Conservation (phyloP, 192 early-diverging fungal species). For the Backusella morwellensis region DNA sequence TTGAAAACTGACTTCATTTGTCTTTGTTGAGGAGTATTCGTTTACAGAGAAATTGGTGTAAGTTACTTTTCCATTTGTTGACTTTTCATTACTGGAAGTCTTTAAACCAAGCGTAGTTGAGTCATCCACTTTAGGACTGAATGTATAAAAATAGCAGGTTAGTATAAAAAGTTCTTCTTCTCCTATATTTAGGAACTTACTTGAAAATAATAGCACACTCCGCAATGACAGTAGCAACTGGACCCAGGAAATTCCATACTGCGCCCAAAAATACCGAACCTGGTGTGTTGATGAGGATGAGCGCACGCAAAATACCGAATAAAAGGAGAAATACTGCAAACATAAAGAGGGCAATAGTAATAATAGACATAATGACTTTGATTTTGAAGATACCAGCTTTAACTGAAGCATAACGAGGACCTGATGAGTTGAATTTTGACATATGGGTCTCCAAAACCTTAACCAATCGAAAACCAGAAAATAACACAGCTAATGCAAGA, state of each 20-base stretch:
- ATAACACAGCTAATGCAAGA: constrained; percentile 14
- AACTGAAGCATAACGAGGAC: constrained; percentile 21
- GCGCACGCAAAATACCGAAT: constrained; percentile 22
- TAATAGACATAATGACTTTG: constrained; percentile 16
- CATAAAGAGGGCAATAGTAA: constrained; percentile 9
- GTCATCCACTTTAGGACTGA: constrained; percentile 11
- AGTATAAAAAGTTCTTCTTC: background rate
- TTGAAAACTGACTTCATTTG: constrained; percentile 4
- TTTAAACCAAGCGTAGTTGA: constrained; percentile 4
- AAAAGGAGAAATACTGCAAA: constrained; percentile 30
- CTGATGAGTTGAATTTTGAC: constrained; percentile 5
- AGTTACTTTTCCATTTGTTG: background rate
- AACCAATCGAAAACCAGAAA: constrained; percentile 21
- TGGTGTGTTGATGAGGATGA: constrained; percentile 8
- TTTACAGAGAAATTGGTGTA: background rate
- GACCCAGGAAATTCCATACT: constrained; percentile 26
- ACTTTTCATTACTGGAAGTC: constrained; percentile 9
- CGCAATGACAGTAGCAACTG: constrained; percentile 11
- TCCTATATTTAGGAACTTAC: constrained; percentile 1
- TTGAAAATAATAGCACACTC: constrained; percentile 29
- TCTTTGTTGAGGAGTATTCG: background rate
- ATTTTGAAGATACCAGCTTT: constrained; percentile 29
- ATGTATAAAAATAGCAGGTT: background rate
- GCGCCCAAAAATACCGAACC: constrained; percentile 19
- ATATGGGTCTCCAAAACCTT: constrained; percentile 17